Conservation (phyloP, 164 flowering plant genomes). For the Cinnamomum micranthum region DNA sequence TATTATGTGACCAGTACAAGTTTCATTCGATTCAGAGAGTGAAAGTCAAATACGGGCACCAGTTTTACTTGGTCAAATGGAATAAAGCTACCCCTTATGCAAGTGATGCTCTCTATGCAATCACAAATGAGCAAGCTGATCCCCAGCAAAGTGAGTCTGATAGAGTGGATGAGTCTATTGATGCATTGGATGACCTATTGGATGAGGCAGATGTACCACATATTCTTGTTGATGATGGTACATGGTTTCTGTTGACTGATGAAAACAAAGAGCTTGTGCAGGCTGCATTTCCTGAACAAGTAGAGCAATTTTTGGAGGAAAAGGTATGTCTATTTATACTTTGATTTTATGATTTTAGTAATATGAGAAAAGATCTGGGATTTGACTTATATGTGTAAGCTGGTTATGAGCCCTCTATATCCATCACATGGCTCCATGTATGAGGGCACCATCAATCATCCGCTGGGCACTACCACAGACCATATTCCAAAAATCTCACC, state of each 20-base stretch:
- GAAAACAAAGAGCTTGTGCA: slow-evolving; percentile 76
- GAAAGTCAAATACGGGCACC: slow-evolving; percentile 66
- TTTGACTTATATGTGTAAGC: not conserved
- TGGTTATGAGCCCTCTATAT: not conserved
- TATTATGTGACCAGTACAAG: slow-evolving; percentile 61
- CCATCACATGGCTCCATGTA: not conserved
- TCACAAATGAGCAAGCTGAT: slow-evolving; percentile 26
- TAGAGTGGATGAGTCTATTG: slow-evolving; percentile 33
- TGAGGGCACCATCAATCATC: not conserved
- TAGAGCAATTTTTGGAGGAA: slow-evolving; percentile 45
- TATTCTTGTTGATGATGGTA: slow-evolving; percentile 44
- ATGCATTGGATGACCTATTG: slow-evolving; percentile 42
- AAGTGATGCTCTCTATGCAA: slow-evolving; percentile 6
- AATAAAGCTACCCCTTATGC: slow-evolving; percentile 36
- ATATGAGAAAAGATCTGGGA: not conserved
- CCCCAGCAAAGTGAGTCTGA: slow-evolving; percentile 16
- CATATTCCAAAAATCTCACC: not conserved
- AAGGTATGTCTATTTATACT: slow-evolving; percentile 41
- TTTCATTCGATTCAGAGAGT: slow-evolving; percentile 70
- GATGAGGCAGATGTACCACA: slow-evolving; percentile 42
- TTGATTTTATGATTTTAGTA: not conserved
- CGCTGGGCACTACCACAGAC: not conserved
- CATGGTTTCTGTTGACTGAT: slow-evolving; percentile 65
- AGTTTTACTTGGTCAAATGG: slow-evolving; percentile 74
- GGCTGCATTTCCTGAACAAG: slow-evolving; percentile 70